Conservation (phyloP, 768 basidiomycete genomes). For the Mycena filopes region DNA sequence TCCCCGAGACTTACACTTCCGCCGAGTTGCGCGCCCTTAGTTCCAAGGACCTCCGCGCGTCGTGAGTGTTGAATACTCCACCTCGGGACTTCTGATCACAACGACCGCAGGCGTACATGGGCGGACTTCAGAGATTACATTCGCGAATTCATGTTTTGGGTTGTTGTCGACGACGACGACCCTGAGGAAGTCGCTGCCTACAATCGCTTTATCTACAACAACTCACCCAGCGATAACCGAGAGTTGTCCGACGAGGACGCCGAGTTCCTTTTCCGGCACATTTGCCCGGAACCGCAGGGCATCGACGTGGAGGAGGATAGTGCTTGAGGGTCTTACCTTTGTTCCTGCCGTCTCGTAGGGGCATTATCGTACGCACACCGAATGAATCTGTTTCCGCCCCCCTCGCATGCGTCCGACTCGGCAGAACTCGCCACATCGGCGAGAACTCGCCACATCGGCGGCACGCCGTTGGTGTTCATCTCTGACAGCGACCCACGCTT, state of each 20-base stretch:
- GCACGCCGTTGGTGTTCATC: too few relatives aligned
- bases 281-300: not conserved
- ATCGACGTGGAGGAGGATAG: not conserved
- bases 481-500: too few relatives aligned
- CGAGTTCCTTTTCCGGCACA: not conserved
- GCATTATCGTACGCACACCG: too few relatives aligned
- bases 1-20: too few relatives aligned
- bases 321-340: too few relatives aligned
- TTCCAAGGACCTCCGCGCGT: not conserved
- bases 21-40: not conserved
- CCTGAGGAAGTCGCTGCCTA: not conserved
- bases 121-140: not conserved
- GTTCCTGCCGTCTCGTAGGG: too few relatives aligned
- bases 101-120: not conserved
- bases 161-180: not conserved
- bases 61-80: not conserved
- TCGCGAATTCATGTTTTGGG: not conserved
- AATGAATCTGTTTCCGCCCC: too few relatives aligned
- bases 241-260: not conserved
- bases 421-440: too few relatives aligned
- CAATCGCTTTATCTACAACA: not conserved
- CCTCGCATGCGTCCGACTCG: too few relatives aligned
- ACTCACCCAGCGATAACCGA: too few relatives aligned
- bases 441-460: too few relatives aligned
- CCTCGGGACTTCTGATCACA: not conserved